A percentile compares a stretch with the other conserved stretches of the same genome.
phyloP scores from a whole-genome alignment of 1,284 basidiomycete genomes.

The Peniophora sp. region DNA sequence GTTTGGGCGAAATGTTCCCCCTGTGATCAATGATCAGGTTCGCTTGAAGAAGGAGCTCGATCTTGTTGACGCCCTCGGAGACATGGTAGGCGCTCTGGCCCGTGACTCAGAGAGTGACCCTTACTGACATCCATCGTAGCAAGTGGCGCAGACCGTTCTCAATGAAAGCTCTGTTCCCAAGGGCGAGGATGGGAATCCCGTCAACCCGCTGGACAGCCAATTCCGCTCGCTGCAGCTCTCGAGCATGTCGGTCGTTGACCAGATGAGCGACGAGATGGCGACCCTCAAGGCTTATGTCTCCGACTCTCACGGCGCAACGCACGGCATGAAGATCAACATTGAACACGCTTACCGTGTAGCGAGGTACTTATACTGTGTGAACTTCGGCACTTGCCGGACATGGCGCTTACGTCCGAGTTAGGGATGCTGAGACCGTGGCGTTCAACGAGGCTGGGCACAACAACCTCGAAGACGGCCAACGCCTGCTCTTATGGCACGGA shows the following conservation, averaged over 20 bases:
- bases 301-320: constrained; percentile 52
- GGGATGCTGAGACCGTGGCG: constrained; percentile 41
- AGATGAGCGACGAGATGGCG: constrained; percentile 37
- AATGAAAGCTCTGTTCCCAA: constrained; percentile 32
- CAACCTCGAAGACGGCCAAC: constrained; percentile 37
- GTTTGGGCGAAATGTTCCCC: constrained; percentile 46
- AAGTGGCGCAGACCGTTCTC: constrained; percentile 48
- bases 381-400: background rate
- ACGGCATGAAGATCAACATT: constrained; percentile 34
- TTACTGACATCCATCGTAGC: constrained; percentile 22
- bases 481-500: constrained; percentile 61
- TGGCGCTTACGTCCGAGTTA: constrained; percentile 10
- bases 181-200: constrained; percentile 35
- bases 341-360: constrained; percentile 49
- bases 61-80: constrained; percentile 57
- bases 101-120: background rate
- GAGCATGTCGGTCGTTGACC: constrained; percentile 42
- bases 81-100: constrained; percentile 35
- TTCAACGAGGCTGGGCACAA: constrained; percentile 44
- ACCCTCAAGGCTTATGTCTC: constrained; percentile 41
- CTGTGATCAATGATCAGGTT: constrained; percentile 30
- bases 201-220: constrained; percentile 53
- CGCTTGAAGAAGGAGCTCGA: constrained; percentile 55
- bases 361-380: constrained; percentile 25
- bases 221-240: constrained; percentile 47